Base-by-base conservation (phyloP, 108 stramenopile genomes). In the Nitzschia inconspicua region DNA sequence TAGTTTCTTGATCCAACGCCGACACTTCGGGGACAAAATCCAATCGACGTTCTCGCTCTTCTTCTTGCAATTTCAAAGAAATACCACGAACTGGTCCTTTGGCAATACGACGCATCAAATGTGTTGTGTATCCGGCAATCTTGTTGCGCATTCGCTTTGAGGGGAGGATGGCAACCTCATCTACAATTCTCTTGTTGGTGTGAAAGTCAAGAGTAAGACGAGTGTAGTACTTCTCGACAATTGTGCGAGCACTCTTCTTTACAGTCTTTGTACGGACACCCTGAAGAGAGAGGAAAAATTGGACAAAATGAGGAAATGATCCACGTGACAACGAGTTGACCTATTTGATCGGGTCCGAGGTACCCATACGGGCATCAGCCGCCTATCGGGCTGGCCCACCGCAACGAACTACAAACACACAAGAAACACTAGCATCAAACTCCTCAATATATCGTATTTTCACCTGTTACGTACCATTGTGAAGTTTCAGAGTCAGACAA, bases 111-210 rank as follows among this genome's bases (percentile, higher is more conserved):
- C 96, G 96, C 98, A 99, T 99, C 51, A 99, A 79, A 72, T 98
- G 98, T 47, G 97, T 99, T 57, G 96, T 95, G 78, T 96, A 99
- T 50, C 98, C 97, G 40, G 97, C 97, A 67, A 99, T 98, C 90
- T 99, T 99, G 89, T 99, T 99, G 57, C 98, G 93, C 97, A 99
- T 98, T 58, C 98, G 94, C 94, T 99, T 99, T 59, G 97, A 98
- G 35, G 98, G 98, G 47, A 95, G 70, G 75, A 97, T 94, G 46
- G 97, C 96, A 49, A 99, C 96, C 75, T 94, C 94, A 73, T 96
- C 96, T 53, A 92, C 70, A 46, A 99, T 84, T 52, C 97, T 88
- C 89, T 99, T 99, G 94, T 99, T 99, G 72, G 95, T 96, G 91
- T 99, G 98, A 91, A 99, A 99, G 79, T 99, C 99, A 30, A 97